Percentiles rank a stretch among this genome's conserved stretches.
Evolutionary conservation across 2,329 filamentous ascomycete genomes (phyloP).

Genomic region (Sporothrix globosa): DNA sequence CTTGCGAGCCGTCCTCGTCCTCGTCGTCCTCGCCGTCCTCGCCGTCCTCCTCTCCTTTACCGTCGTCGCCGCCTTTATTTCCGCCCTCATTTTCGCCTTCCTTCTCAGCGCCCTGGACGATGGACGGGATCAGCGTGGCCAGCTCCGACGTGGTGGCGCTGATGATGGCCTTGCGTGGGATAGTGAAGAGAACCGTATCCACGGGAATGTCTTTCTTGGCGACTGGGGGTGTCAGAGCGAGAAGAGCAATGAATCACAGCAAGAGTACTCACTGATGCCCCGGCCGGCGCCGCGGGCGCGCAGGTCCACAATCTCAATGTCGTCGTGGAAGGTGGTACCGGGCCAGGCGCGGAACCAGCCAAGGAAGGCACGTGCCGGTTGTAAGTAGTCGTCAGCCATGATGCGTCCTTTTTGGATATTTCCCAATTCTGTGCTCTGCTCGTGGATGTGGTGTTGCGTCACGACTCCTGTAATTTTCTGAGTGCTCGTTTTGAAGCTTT

Average conservation of each 20-base stretch:
- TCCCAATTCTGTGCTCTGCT: neutral
- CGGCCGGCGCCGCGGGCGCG: conserved; percentile 56
- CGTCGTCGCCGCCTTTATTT: conserved; percentile 43
- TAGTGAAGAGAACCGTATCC: conserved; percentile 78
- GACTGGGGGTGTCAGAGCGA: conserved; percentile 49
- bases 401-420: neutral
- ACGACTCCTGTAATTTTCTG: neutral
- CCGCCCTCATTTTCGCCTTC: conserved; percentile 46
- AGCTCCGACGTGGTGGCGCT: conserved; percentile 73
- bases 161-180: conserved; percentile 73
- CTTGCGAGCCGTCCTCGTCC: conserved; percentile 45
- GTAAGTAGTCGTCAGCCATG: conserved; percentile 47
- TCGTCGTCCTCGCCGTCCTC: conserved; percentile 44
- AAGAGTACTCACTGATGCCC: conserved; percentile 48
- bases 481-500: neutral
- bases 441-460: conserved; percentile 1
- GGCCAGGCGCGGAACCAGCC: conserved; percentile 58
- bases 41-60: conserved; percentile 30
- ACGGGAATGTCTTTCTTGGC: conserved; percentile 69
- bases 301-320: conserved; percentile 58
- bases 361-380: conserved; percentile 52
- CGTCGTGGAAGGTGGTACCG: conserved; percentile 57
- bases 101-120: conserved; percentile 49
- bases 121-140: conserved; percentile 57
- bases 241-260: neutral